Base-by-base conservation (phyloP, 352 stramenopile species). In the Phytophthora fragariaefolia region DNA sequence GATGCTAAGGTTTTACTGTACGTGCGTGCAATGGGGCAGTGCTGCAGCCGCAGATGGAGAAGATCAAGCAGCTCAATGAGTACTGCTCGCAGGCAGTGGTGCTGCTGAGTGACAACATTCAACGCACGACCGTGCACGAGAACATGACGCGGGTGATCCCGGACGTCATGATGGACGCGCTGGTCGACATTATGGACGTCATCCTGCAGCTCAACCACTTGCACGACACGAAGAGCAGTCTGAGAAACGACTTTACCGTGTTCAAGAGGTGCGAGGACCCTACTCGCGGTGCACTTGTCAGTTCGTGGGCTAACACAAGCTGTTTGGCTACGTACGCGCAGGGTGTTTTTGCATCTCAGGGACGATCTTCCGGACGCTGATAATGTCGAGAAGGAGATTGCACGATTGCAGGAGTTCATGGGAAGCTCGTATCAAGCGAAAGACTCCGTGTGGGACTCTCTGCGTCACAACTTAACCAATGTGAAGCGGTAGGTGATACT, bases 221-320 rank as follows among this genome's bases (percentile, higher is more conserved):
- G 13, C 77, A 89, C 24, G 84, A 93, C 45, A 76, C 65, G 7
- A 93, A 92, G 36, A 83, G 72, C 49, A 85, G 83, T 69, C 57
- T 92, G 3, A 79, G 78, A 10, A 92, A 92, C 58, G 85, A 93
- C 58, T 93, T 92, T 30, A 83, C 82, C 0, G 73, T 91, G 3
- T 92, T 85, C 58, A 93, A 93, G 63, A 69, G 85, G 79, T 91
- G 15, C 36, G 36, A 17, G 13, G 17, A 43, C n/a, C n/a, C n/a
- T n/a, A n/a, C n/a, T n/a, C n/a, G n/a, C n/a, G n/a, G n/a, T n/a
- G n/a, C n/a, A n/a, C n/a, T n/a, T n/a, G n/a, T n/a, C n/a, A n/a
- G n/a, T n/a, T n/a, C n/a, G n/a, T n/a, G n/a, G n/a, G 15, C 17
- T 43, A 18, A 43, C 36, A 43, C 17, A 17, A 43, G 20, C 17